A percentile compares a stretch with the other conserved stretches of the same genome.
These are phyloP conservation scores for Cylindricascospora bacillispora DNA, from an alignment of 1,139 yeast species.

Conservation along the genomic window DNA sequence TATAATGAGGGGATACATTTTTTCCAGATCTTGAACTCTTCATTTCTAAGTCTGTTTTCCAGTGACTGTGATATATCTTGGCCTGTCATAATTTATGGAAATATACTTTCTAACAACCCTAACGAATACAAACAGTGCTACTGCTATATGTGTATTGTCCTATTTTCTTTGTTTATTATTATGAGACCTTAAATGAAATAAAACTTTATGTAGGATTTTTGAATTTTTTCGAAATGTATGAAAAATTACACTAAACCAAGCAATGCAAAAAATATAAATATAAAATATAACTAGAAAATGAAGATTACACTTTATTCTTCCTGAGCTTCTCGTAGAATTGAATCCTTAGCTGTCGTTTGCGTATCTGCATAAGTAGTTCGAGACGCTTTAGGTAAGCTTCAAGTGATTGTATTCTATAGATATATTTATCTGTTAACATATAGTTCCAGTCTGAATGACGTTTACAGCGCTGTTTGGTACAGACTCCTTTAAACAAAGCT, in stretches of 20 bases:
- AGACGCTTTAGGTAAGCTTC: constrained; percentile 19
- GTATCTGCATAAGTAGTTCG: constrained; percentile 13
- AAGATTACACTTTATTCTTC: too few relatives aligned
- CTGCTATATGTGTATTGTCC: too few relatives aligned
- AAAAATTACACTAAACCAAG: too few relatives aligned
- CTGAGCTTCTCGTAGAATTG: constrained; percentile 22
- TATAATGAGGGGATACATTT: constrained; percentile 86
- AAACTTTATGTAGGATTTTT: too few relatives aligned
- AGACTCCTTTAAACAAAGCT: constrained; percentile 15
- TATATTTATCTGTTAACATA: constrained; percentile 13
- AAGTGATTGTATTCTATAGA: constrained; percentile 14
- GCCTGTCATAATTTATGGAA: too few relatives aligned
- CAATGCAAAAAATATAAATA: too few relatives aligned
- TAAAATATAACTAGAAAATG: too few relatives aligned
- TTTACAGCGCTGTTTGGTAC: constrained; percentile 18
- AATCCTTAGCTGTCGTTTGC: constrained; percentile 19
- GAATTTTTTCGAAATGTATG: too few relatives aligned
- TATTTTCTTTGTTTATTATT: neutral
- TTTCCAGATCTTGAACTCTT: constrained; percentile 88
- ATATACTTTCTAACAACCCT: too few relatives aligned
- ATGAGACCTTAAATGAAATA: too few relatives aligned
- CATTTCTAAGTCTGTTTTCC: constrained; percentile 32
- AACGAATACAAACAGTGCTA: too few relatives aligned
- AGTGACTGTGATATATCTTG: too few relatives aligned
- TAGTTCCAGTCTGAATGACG: constrained; percentile 22